Percentiles rank a stretch among this genome's conserved stretches.
These are phyloP conservation scores for Amylostereum areolatum DNA, from an alignment of 1,284 basidiomycete species.

Conservation along the genomic window DNA sequence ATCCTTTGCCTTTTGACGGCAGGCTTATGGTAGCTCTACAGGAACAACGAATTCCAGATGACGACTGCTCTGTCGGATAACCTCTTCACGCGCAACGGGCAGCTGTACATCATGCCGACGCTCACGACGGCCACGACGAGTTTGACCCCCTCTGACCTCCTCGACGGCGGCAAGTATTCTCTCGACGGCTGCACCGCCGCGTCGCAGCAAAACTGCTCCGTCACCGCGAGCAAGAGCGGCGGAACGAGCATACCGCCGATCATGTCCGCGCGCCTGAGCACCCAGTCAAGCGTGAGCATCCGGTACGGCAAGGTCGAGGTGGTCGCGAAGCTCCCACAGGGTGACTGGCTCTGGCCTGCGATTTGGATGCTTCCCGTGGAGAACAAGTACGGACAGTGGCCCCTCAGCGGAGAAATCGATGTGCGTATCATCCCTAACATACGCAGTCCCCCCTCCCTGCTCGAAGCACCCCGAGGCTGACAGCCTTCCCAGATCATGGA, in stretches of 20 bases:
- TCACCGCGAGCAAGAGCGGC: conserved; percentile 29
- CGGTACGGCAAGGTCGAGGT: conserved; percentile 73
- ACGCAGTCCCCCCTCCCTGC: neutral
- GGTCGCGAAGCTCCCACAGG: conserved; percentile 31
- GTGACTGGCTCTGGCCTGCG: conserved; percentile 79
- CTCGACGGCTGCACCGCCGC: conserved; percentile 58
- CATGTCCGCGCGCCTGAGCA: conserved; percentile 69
- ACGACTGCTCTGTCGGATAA: conserved; percentile 62
- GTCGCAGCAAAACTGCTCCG: conserved; percentile 28
- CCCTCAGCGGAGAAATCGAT: conserved; percentile 71
- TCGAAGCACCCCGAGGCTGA: neutral
- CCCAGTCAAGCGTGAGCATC: conserved; percentile 55
- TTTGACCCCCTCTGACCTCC: conserved; percentile 49
- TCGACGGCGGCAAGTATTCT: conserved; percentile 60
- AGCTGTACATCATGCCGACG: conserved; percentile 77
- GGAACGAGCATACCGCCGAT: conserved; percentile 61
- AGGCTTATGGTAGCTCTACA: conserved; percentile 16
- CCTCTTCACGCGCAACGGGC: conserved; percentile 60
- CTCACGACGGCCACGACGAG: conserved; percentile 68
- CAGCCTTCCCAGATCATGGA: conserved; percentile 53
- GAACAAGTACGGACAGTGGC: conserved; percentile 71
- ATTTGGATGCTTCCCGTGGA: conserved; percentile 79
- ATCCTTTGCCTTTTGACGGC: neutral
- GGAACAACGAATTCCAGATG: conserved; percentile 80
- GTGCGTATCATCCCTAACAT: conserved; percentile 24